Evolutionary conservation across 2,329 filamentous ascomycete species (phyloP), one percentile per base, ranked within the genome.

Genomic region (Scedosporium boydii): DNA sequence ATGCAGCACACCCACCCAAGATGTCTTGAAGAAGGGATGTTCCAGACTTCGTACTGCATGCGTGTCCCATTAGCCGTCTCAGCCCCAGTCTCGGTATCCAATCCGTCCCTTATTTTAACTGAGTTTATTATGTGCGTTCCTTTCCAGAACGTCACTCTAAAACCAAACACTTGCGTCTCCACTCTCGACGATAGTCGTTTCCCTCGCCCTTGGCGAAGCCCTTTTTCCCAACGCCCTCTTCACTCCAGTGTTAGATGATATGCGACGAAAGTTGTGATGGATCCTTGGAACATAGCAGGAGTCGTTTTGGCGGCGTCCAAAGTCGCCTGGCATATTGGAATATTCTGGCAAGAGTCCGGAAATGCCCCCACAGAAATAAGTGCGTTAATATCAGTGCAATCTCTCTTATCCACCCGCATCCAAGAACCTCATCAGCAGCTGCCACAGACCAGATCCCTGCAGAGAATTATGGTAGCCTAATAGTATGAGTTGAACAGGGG

Each of bases 231-330:
- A 18, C 18, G 9, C 16, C 2, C 16, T 48, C 14, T 48, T 14
- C 16, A 18, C 16, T 3, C 4, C 16, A 21, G 2, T 48, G 44
- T 48, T 10, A 2, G 14, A 14, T 41, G n/a, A 26, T 23, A 29
- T 48, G 58, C 14, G 26, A 18, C 51, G 23, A 16, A 18, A 18
- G 34, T n/a, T 26, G 29, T 34, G 42, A 9, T 60, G 18, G 59
- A 60, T 26, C 59, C 59, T 21, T 60, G 44, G 44, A 60, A 60
- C 34, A 21, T 60, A 21, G 59, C 44, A 2, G 59, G 59, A 14
- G 59, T 51, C 4, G 59, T 60, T 21, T 34, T 60, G 42, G 44
- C 44, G 6, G 44, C 42, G 3, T 53, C 59, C 16, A 53, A 60
- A 18, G 16, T 60, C 44, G 42, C 58, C 23, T 51, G 44, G 44